Conservation (phyloP, 1,284 basidiomycete species). For the Sporisorium graminicola region DNA sequence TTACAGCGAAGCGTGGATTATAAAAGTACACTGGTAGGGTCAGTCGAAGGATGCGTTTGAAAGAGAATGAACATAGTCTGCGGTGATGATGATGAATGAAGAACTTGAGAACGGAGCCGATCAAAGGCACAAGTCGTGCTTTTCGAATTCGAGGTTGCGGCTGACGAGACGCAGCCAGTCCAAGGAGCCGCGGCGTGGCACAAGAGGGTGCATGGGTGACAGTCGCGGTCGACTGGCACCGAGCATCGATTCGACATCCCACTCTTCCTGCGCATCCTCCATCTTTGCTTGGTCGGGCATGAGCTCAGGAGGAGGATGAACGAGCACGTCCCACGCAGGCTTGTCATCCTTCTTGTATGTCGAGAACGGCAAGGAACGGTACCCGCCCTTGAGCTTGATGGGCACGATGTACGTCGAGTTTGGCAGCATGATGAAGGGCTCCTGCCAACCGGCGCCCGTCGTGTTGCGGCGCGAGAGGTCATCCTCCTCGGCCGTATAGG, state of each 20-base stretch:
- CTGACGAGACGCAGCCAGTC: slow-evolving; percentile 39
- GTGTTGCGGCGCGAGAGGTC: slow-evolving; percentile 23
- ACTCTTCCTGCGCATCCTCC: slow-evolving; percentile 33
- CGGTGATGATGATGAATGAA: not conserved
- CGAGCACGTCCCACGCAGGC: slow-evolving; percentile 36
- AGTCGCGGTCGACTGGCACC: slow-evolving; percentile 27
- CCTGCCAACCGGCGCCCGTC: slow-evolving; percentile 46
- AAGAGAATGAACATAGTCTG: not conserved
- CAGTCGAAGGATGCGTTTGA: not conserved
- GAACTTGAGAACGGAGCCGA: too few relatives aligned
- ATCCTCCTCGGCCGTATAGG: slow-evolving; percentile 34
- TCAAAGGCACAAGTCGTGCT: slow-evolving; percentile 33
- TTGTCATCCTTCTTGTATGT: slow-evolving; percentile 17
- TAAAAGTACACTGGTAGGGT: slow-evolving; percentile 13
- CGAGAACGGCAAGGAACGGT: slow-evolving; percentile 34
- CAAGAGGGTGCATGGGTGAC: slow-evolving; percentile 26
- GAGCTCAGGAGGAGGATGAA: slow-evolving; percentile 27
- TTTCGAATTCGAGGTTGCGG: slow-evolving; percentile 39
- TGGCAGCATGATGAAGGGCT: slow-evolving; percentile 36
- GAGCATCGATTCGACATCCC: slow-evolving; percentile 44
- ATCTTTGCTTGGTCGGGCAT: slow-evolving; percentile 11
- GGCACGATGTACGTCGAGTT: slow-evolving; percentile 25
- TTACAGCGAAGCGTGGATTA: not conserved
- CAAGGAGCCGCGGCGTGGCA: slow-evolving; percentile 29
- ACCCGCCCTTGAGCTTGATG: slow-evolving; percentile 37